Conservation (phyloP, 2,329 filamentous ascomycete genomes). For the Fusarium compactum region DNA sequence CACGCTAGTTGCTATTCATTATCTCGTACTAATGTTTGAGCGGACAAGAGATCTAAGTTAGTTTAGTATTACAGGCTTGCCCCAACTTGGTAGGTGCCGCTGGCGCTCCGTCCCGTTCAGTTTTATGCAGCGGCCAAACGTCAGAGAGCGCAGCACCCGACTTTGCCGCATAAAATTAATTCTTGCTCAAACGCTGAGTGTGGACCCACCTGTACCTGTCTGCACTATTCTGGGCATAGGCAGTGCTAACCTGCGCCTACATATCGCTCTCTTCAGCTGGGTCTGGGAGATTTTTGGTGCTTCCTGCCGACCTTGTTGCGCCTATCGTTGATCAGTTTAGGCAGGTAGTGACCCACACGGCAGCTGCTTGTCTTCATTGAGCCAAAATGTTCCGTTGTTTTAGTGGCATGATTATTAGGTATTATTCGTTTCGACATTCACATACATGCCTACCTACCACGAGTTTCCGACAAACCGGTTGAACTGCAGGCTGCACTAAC, state of each 20-base stretch:
- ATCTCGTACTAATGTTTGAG: slow-evolving; percentile 22
- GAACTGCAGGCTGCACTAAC: neutral
- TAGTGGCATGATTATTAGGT: slow-evolving; percentile 10
- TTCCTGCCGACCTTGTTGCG: neutral
- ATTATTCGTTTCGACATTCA: slow-evolving; percentile 19
- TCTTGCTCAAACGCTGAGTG: slow-evolving; percentile 3
- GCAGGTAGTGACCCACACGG: slow-evolving; percentile 20
- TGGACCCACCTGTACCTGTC: slow-evolving; percentile 10
- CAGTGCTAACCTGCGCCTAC: neutral
- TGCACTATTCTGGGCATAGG: slow-evolving; percentile 29
- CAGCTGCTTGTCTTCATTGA: slow-evolving; percentile 21
- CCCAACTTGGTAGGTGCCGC: slow-evolving; percentile 44
- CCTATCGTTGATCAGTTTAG: slow-evolving; percentile 21
- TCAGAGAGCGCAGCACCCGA: slow-evolving; percentile 35
- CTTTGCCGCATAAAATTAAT: slow-evolving; percentile 49
- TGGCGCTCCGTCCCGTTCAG: slow-evolving; percentile 36
- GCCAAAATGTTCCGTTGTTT: slow-evolving; percentile 4
- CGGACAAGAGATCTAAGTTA: neutral
- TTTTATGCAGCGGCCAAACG: slow-evolving; percentile 39
- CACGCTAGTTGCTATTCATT: slow-evolving; percentile 17
- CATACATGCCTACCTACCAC: slow-evolving; percentile 1
- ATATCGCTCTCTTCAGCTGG: neutral
- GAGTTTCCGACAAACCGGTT: neutral
- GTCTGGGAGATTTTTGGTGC: slow-evolving; percentile 7
- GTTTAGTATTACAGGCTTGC: slow-evolving; percentile 10